phyloP scores from a whole-genome alignment of 1,139 yeast species.

The Magnusiomyces sp. region DNA sequence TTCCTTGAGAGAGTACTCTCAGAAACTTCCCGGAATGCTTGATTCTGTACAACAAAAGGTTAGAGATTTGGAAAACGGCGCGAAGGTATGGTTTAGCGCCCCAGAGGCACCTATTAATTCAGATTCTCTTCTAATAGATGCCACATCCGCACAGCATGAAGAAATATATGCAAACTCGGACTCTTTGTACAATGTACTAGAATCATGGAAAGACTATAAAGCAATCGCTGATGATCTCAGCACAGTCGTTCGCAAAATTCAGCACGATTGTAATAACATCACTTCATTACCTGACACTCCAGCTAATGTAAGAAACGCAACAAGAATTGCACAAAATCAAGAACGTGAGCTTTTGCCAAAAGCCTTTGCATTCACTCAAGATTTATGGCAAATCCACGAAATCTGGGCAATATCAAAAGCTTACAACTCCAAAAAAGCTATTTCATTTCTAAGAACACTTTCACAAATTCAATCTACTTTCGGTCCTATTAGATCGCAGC shows the following conservation, averaged over 20 bases:
- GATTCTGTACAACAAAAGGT: constrained; percentile 19
- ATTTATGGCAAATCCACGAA: constrained; percentile 18
- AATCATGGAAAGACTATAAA: constrained; percentile 9
- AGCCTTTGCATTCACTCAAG: constrained; percentile 18
- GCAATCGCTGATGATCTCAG: constrained; percentile 24
- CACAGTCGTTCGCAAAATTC: constrained; percentile 24
- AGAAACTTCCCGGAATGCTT: no score
- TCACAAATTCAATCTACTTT: constrained; percentile 28
- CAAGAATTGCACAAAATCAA: constrained; percentile 19
- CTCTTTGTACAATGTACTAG: constrained; percentile 2
- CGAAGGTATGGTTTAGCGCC: constrained; percentile 15
- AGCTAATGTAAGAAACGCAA: constrained; percentile 18
- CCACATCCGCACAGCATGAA: neutral
- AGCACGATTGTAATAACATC: constrained; percentile 25
- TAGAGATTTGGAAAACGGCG: constrained; percentile 16
- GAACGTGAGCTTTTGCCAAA: constrained; percentile 25
- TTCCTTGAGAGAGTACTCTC: constrained; percentile 16
- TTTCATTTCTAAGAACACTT: constrained; percentile 21
- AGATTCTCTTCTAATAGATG: constrained; percentile 1
- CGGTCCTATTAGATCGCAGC: constrained; percentile 24
- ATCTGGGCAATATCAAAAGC: constrained; percentile 16
- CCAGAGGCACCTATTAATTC: constrained; percentile 11
- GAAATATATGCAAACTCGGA: neutral
- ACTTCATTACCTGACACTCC: constrained; percentile 21
- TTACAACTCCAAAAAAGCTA: constrained; percentile 17